These are phyloP conservation scores for Pythium diclinum DNA, from an alignment of 352 stramenopile species.

Conservation along the genomic window DNA sequence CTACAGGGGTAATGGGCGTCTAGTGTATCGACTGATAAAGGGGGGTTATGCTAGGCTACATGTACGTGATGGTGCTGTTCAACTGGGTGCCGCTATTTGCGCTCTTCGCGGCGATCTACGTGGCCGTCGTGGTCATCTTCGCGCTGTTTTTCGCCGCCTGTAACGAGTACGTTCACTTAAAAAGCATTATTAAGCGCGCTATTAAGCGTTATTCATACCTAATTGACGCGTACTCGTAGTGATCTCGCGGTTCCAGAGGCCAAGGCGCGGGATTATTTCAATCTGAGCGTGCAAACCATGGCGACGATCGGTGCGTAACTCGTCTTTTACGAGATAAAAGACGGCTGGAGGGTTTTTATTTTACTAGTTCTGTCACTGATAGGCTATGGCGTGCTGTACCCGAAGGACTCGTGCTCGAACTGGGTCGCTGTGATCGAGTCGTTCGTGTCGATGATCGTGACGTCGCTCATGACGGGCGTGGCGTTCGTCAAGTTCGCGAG, in stretches of 20 bases:
- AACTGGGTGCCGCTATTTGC: constrained; percentile 41
- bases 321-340: background rate
- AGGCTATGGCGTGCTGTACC: constrained; percentile 53
- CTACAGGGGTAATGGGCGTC: background rate
- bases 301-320: constrained; percentile 41
- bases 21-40: background rate
- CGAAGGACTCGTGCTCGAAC: constrained; percentile 45
- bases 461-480: constrained; percentile 59
- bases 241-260: constrained; percentile 10
- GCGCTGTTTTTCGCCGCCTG: constrained; percentile 43
- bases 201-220: background rate
- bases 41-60: constrained; percentile 22
- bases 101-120: constrained; percentile 49
- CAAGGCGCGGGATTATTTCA: constrained; percentile 47
- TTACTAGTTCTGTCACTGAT: background rate
- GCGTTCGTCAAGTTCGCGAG: constrained; percentile 62
- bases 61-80: constrained; percentile 55
- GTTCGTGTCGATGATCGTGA: constrained; percentile 55
- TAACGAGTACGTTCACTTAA: constrained; percentile 27
- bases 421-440: constrained; percentile 50
- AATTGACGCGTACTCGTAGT: background rate
- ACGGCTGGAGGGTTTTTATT: background rate
- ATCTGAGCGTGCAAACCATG: constrained; percentile 59
- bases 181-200: no score
- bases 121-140: constrained; percentile 45